Conservation (phyloP, 805 yeast species). For the Trichomonascus vanleenenianus region DNA sequence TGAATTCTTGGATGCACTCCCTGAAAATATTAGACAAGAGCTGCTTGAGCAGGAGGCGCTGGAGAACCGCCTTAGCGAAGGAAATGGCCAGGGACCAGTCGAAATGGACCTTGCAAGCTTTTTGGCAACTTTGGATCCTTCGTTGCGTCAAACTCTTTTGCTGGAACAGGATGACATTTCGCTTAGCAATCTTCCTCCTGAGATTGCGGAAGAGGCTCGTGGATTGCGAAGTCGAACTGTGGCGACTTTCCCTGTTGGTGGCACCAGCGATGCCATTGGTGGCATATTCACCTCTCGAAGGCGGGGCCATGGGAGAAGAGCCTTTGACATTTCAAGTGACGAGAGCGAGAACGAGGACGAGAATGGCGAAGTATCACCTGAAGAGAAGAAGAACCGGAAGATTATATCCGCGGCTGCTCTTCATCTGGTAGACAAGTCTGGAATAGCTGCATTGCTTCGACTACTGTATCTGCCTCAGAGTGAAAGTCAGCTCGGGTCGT, state of each 20-base stretch:
- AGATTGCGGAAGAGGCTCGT: constrained; percentile 27
- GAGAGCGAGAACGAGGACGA: constrained; percentile 14
- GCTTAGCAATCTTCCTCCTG: constrained; percentile 24
- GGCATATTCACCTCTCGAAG: not conserved
- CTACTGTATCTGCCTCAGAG: constrained; percentile 66
- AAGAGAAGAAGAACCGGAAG: constrained; percentile 14
- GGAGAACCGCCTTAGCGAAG: constrained; percentile 15
- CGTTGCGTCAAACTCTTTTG: constrained; percentile 25
- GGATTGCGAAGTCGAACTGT: constrained; percentile 18
- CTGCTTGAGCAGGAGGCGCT: constrained; percentile 24
- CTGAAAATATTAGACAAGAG: constrained; percentile 47
- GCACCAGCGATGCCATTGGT: not conserved
- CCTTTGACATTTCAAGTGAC: constrained; percentile 5
- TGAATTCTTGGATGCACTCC: constrained; percentile 73
- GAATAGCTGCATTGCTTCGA: constrained; percentile 65
- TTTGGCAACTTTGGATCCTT: constrained; percentile 27
- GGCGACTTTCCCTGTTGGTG: constrained; percentile 11
- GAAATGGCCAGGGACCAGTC: constrained; percentile 16
- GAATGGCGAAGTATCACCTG: constrained; percentile 24
- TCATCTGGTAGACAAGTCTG: constrained; percentile 68
- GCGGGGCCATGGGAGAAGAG: constrained; percentile 9
- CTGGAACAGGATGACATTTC: constrained; percentile 28
- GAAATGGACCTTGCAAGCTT: constrained; percentile 26
- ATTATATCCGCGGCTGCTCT: constrained; percentile 27
- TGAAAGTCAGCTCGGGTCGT: constrained; percentile 42